phyloP scores from a whole-genome alignment of 495 filamentous ascomycete genomes.

The Penicillium bovifimosum region DNA sequence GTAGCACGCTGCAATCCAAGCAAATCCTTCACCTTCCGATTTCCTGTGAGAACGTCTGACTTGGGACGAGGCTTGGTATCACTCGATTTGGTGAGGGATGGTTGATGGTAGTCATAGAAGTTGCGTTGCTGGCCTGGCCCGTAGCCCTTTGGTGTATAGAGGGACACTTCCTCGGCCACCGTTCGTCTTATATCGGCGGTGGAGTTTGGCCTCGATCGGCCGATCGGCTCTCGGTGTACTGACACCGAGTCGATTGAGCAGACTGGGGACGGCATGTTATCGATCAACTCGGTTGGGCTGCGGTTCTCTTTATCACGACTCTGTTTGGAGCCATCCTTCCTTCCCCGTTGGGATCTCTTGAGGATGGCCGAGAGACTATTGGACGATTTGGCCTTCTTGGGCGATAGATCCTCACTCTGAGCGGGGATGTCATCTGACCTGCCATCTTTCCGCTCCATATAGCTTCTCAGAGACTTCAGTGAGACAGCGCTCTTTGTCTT shows the following conservation, averaged over 20 bases:
- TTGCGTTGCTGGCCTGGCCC: constrained; percentile 61
- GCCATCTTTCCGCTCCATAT: constrained; percentile 50
- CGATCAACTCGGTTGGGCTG: constrained; percentile 43
- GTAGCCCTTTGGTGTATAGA: constrained; percentile 58
- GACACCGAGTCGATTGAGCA: constrained; percentile 65
- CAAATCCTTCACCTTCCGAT: constrained; percentile 36
- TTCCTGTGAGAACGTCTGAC: constrained; percentile 42
- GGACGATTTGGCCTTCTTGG: constrained; percentile 80
- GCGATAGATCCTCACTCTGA: constrained; percentile 41
- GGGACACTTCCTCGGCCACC: constrained; percentile 53
- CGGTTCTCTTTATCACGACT: constrained; percentile 69
- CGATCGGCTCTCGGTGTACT: constrained; percentile 35
- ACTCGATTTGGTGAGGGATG: constrained; percentile 43
- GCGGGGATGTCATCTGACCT: constrained; percentile 39
- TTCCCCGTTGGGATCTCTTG: constrained; percentile 40
- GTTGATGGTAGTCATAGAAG: constrained; percentile 54
- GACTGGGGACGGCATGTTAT: constrained; percentile 59
- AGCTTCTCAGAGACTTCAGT: constrained; percentile 53
- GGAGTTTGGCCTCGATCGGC: constrained; percentile 16
- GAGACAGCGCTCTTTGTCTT: constrained; percentile 63
- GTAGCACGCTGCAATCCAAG: constrained; percentile 23
- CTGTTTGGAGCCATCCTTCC: constrained; percentile 46
- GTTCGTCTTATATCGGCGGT: constrained; percentile 36
- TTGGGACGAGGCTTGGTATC: constrained; percentile 47
- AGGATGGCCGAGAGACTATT: constrained; percentile 63